Evolutionary conservation across 495 filamentous ascomycete species (phyloP), one percentile per base, ranked within the genome.

Genomic region (Massariosphaeria phaeospora): DNA sequence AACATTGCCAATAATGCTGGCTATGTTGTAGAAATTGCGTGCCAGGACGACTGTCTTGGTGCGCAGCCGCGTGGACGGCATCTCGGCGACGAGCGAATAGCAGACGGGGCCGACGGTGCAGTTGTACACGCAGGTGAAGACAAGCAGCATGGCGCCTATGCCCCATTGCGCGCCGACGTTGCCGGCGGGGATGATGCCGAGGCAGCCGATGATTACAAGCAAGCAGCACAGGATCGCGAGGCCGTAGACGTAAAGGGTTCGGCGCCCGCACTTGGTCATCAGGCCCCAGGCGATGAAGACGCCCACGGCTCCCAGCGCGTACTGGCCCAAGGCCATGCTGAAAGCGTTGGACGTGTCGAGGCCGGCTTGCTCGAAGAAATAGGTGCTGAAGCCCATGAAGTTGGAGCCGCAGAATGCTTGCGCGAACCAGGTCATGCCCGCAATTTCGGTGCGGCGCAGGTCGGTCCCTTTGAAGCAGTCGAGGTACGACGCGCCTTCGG

Each of bases 401-500:
- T 82, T 81, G 63, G 85, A 85, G 35, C 88, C 88, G 53, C 80
- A 83, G 1, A 91, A 70, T 42, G 87, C 88, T 67, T 93, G 88
- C 49, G 88, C 88, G 9, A 84, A 84, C 86, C 87, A 93, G 46
- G 82, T 79, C 79, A 85, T 83, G 66, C 81, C 85, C 31, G 85
- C 79, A 62, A 88, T 86, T 36, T 63, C 59, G 3, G 88, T 93
- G 23, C 88, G 84, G 35, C 84, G 79, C 21, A 81, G 71, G 59
- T 93, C 83, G 15, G 78, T 78, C 2, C 86, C 85, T 62, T 76
- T 82, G 75, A 90, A 90, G 69, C 86, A 86, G 61, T 90, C 86
- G 48, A 76, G 58, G 59, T 86, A 88, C 43, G 74, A 80, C n/a
- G 84, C 79, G n/a, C 84, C 81, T 25, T 70, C 70, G 18, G 82